phyloP scores from a whole-genome alignment of 768 basidiomycete genomes.

The Bullera alba region DNA sequence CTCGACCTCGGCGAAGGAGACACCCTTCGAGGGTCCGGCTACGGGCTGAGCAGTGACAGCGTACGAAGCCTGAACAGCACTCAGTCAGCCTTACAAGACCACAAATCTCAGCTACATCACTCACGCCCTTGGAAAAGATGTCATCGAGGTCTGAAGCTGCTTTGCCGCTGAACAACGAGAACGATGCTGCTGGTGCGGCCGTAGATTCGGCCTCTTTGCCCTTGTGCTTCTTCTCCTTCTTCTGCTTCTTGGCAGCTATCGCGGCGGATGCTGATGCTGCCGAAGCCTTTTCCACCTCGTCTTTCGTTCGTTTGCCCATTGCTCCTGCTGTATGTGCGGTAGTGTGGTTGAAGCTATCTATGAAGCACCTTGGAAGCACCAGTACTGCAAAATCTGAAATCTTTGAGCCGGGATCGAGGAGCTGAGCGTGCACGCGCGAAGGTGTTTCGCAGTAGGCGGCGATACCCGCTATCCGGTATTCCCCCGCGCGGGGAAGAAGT shows the following conservation, averaged over 20 bases:
- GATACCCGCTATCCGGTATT: too few species aligned
- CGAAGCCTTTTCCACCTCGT: too few species aligned
- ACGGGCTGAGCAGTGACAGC: constrained; percentile 10
- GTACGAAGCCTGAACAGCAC: not conserved
- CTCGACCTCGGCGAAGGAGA: constrained; percentile 23
- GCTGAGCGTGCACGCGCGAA: too few species aligned
- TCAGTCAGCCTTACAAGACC: not conserved
- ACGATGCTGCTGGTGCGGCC: not conserved
- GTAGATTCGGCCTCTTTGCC: not conserved
- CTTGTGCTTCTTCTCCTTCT: constrained; percentile 7
- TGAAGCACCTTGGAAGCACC: too few species aligned
- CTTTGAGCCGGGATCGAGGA: too few species aligned
- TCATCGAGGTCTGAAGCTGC: constrained; percentile 59
- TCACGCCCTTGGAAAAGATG: constrained; percentile 56
- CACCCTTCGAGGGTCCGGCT: constrained; percentile 7
- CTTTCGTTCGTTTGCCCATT: too few species aligned
- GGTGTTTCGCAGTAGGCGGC: too few species aligned
- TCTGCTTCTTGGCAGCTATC: constrained; percentile 7
- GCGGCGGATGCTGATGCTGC: too few species aligned
- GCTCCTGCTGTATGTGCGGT: too few species aligned
- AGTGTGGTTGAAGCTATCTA: too few species aligned
- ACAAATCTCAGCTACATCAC: constrained; percentile 17
- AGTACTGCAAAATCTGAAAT: too few species aligned
- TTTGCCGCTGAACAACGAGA: constrained; percentile 22
- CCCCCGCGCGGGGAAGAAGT: too few species aligned